Percentiles rank a stretch among this genome's conserved stretches.
Evolutionary conservation across 305 asterid species (phyloP).

Genomic region (Fraxinus albicans): DNA sequence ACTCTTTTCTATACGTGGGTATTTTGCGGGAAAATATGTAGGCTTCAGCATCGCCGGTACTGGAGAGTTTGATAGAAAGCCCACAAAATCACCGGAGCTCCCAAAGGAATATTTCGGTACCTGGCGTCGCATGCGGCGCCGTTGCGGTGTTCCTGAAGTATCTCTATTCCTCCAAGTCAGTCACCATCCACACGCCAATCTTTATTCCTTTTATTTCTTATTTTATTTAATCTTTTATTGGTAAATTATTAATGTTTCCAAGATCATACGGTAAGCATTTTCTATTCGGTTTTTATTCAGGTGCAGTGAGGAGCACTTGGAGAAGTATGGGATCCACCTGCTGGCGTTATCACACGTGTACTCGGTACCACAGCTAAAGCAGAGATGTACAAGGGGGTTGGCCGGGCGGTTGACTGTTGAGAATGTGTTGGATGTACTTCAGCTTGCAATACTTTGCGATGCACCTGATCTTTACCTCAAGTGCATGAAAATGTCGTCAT

Average conservation of each 20-base stretch:
- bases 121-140: conserved; percentile 86
- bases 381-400: conserved; percentile 60
- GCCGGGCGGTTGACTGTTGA: conserved; percentile 43
- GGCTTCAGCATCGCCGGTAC: conserved; percentile 83
- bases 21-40: conserved; percentile 13
- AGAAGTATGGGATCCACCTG: conserved; percentile 70
- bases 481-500: conserved; percentile 61
- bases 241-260: conserved; percentile 13
- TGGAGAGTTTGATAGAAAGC: conserved; percentile 73
- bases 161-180: conserved; percentile 69
- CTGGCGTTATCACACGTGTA: conserved; percentile 82
- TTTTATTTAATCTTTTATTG: background rate
- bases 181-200: conserved; percentile 24
- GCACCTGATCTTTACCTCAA: conserved; percentile 80
- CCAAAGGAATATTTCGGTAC: conserved; percentile 51
- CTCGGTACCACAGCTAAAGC: conserved; percentile 75
- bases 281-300: conserved; percentile 30
- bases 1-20: background rate
- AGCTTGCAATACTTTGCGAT: conserved; percentile 77
- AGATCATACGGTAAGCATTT: background rate
- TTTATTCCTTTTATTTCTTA: background rate
- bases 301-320: conserved; percentile 72
- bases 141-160: conserved; percentile 64
- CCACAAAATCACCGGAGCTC: conserved; percentile 55
- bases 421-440: conserved; percentile 79